Base-by-base conservation (phyloP, 169 alveolate genomes). In the Hepatocystis sp. region DNA sequence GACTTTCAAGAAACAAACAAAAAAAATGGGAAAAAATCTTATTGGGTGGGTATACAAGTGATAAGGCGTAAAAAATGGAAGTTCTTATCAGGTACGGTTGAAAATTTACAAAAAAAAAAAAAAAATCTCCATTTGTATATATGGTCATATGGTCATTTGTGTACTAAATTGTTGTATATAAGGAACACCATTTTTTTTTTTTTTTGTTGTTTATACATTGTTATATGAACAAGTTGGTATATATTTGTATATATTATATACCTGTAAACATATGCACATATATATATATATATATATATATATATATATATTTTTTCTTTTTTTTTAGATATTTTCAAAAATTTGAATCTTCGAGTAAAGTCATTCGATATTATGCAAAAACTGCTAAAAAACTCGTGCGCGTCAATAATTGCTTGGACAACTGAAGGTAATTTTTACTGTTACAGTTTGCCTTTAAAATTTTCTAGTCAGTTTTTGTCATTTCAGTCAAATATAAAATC, bases 401-500 rank as follows among this genome's bases (percentile, higher is more conserved):
- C 67, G 2, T 81, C 53, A 1, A 42, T 81, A n/a, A 36, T 81
- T 7, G 89, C 89, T 1, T 81, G 89, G 89, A 81, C 89, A 0
- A 81, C 81, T 17, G 89, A 81, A 27, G 89, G 89, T 4, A 81
- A 49, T 65, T 81, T 81, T 21, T 81, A 81, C 27, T 32, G 84
- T 7, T 81, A 81, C 21, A 61, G 67, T 0, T 34, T 81, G 10
- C 89, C 89, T 0, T 36, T 81, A 13, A 81, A 81, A 28, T 61
- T 81, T 61, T 81, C 89, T 0, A 81, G 89, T 28, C 8, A 61
- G 10, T 81, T 61, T 53, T 42, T 81, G 1, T 81, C 89, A 10
- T 81, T 81, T 51, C 89, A 81, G 27, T 81, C 84, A 28, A 81
- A 63, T 32, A 81, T 81, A 17, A 81, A 81, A 28, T 61, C 89